These are phyloP conservation scores for Annulohypoxylon moriforme DNA, from an alignment of 495 filamentous ascomycete species.

Conservation along the genomic window DNA sequence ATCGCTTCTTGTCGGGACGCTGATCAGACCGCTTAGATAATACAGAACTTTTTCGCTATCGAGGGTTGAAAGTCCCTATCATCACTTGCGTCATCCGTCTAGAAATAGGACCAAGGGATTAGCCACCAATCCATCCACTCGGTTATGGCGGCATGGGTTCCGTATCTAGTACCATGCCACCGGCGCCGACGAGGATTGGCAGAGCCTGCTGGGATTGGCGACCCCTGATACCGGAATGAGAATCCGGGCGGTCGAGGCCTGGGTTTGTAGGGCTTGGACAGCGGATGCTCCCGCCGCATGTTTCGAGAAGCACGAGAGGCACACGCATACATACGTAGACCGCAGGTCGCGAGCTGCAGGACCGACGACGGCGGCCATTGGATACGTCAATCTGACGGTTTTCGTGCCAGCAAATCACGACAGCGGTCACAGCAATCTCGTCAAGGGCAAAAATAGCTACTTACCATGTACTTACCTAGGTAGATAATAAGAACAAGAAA, in stretches of 20 bases:
- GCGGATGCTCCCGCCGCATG: conserved; percentile 37
- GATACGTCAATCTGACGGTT: not conserved
- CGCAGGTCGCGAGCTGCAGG: conserved; percentile 15
- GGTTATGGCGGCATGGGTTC: conserved; percentile 36
- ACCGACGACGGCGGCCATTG: conserved; percentile 16
- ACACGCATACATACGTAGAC: not conserved
- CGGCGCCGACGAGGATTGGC: conserved; percentile 41
- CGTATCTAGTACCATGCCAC: conserved; percentile 33
- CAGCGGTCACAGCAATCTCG: conserved; percentile 3
- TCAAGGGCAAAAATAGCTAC: conserved; percentile 1
- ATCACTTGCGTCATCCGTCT: conserved; percentile 5
- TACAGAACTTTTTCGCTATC: not conserved
- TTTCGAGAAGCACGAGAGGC: conserved; percentile 7
- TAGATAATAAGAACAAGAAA: conserved; percentile 13
- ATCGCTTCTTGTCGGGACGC: not conserved
- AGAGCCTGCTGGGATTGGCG: conserved; percentile 26
- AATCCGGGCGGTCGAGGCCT: conserved; percentile 29
- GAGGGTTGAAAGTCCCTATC: conserved; percentile 12
- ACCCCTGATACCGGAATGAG: conserved; percentile 31
- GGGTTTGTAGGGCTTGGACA: conserved; percentile 12
- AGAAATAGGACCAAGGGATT: not conserved
- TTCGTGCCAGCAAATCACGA: conserved; percentile 5
- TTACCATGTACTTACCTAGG: not conserved
- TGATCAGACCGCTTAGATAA: not conserved
- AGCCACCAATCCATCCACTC: conserved; percentile 14